Evolutionary conservation across 2,329 filamentous ascomycete genomes (phyloP).

Genomic region (Colletotrichum navitas): DNA sequence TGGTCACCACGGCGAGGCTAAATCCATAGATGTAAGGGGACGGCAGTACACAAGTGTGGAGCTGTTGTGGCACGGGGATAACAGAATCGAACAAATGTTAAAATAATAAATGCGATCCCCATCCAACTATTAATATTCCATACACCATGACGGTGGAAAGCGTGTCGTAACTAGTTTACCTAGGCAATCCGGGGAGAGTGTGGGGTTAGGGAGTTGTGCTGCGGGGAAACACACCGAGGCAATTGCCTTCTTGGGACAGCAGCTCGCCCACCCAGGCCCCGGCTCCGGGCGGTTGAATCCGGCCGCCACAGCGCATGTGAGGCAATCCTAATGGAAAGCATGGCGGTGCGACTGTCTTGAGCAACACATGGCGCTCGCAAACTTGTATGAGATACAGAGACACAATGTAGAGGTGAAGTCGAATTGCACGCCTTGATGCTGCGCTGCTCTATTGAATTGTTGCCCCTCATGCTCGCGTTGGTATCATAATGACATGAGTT

Average conservation of each 20-base stretch:
- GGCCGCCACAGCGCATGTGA: conserved; percentile 31
- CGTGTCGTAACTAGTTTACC: conserved; percentile 46
- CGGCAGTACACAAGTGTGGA: neutral
- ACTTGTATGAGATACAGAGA: neutral
- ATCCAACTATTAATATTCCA: neutral
- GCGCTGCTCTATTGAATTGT: conserved; percentile 33
- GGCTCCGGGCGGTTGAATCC: conserved; percentile 30
- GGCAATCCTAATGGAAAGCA: neutral
- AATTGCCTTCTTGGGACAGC: conserved; percentile 51
- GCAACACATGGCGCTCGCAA: neutral
- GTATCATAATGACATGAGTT: conserved; percentile 42
- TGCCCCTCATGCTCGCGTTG: conserved; percentile 30
- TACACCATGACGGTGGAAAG: conserved; percentile 31
- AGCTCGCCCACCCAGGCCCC: conserved; percentile 43
- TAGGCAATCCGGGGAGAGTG: conserved; percentile 41
- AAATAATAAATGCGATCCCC: neutral
- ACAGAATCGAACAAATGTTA: neutral
- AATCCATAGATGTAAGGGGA: neutral
- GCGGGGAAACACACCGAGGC: conserved; percentile 52
- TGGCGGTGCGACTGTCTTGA: neutral
- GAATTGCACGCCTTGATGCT: neutral
- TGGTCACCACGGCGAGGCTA: neutral
- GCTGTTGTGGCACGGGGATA: neutral
- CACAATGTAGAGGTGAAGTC: neutral
- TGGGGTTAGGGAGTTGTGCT: conserved; percentile 43